Percentiles rank a stretch among this genome's conserved stretches.
Conservation (phyloP, 2,329 filamentous ascomycete genomes). For the Metarhizium brunneum region DNA sequence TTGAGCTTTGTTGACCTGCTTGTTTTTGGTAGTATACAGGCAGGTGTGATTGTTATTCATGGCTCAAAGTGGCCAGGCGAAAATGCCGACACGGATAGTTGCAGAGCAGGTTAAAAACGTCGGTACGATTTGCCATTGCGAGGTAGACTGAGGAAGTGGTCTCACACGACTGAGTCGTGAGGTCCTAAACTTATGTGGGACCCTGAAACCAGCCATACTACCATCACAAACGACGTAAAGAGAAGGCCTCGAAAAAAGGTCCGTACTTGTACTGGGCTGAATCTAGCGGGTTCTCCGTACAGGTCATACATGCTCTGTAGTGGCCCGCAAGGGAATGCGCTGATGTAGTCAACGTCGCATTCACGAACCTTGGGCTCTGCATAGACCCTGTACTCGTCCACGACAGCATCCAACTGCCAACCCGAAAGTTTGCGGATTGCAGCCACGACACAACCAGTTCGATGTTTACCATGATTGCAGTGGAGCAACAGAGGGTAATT, state of each 20-base stretch:
- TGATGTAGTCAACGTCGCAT: slow-evolving; percentile 50
- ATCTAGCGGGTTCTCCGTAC: slow-evolving; percentile 7
- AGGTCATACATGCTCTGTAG: slow-evolving; percentile 13
- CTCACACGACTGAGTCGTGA: neutral
- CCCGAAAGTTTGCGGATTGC: slow-evolving; percentile 65
- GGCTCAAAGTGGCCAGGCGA: neutral
- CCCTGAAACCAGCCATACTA: slow-evolving; percentile 34
- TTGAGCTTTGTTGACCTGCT: neutral
- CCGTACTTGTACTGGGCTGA: slow-evolving; percentile 17
- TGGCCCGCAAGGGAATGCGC: slow-evolving; percentile 34
- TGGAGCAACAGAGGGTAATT: slow-evolving; percentile 81
- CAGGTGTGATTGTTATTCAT: neutral
- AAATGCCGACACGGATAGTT: neutral
- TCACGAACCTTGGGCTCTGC: slow-evolving; percentile 51
- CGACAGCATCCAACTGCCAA: slow-evolving; percentile 51
- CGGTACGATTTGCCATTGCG: neutral
- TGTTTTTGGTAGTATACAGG: neutral
- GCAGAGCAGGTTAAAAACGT: neutral
- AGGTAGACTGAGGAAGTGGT: neutral
- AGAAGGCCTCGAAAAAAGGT: slow-evolving; percentile 34
- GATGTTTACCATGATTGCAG: slow-evolving; percentile 92
- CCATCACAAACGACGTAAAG: slow-evolving; percentile 30
- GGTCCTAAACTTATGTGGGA: slow-evolving; percentile 14
- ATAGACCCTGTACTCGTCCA: slow-evolving; percentile 66
- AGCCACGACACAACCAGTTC: slow-evolving; percentile 82